Conservation (phyloP, 257 asterid genomes). For the Fraxinus americana region DNA sequence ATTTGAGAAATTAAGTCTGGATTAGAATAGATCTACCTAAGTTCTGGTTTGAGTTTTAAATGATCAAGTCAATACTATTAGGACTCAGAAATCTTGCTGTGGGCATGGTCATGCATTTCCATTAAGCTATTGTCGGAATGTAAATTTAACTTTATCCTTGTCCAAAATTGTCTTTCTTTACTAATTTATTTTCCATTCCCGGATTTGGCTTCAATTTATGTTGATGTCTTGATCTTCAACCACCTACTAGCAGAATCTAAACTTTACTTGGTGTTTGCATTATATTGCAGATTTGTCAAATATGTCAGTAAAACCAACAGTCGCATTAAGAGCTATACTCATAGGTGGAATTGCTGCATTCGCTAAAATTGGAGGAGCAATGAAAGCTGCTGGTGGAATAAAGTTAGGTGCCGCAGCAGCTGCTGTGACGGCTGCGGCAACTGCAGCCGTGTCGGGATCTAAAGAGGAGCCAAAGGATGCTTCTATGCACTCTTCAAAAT, state of each 20-base stretch:
- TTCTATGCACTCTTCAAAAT: constrained; percentile 45
- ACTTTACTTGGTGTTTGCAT: neutral
- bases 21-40: neutral
- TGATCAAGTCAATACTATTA: neutral
- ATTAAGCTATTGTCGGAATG: neutral
- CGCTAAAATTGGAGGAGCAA: constrained; percentile 69
- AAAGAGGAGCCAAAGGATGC: constrained; percentile 50
- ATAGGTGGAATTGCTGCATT: constrained; percentile 91
- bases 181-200: neutral
- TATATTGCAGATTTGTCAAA: constrained; percentile 24
- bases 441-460: constrained; percentile 70
- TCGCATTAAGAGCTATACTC: constrained; percentile 76
- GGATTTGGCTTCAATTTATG: neutral
- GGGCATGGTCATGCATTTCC: neutral
- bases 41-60: neutral
- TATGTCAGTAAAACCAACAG: constrained; percentile 74
- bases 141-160: neutral
- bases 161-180: neutral
- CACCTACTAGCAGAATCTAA: neutral
- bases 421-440: constrained; percentile 84
- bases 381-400: constrained; percentile 90
- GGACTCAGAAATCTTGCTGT: neutral
- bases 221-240: neutral
- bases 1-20: constrained; percentile 6
- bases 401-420: constrained; percentile 85